Percentiles rank a stretch among this genome's conserved stretches.
These are phyloP conservation scores for Funneliformis geosporum DNA, from an alignment of 192 early-diverging fungal species.

Conservation along the genomic window DNA sequence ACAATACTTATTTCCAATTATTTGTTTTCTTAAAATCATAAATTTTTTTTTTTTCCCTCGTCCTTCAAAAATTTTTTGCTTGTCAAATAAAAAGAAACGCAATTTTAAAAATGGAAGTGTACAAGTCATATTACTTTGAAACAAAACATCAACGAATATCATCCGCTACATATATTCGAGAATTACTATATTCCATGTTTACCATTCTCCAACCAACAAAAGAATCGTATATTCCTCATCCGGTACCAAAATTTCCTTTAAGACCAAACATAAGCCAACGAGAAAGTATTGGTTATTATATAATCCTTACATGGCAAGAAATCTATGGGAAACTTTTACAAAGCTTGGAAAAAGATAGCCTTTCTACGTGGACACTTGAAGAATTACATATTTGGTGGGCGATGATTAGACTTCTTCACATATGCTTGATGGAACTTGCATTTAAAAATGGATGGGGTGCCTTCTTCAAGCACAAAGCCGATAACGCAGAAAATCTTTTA, in stretches of 20 bases:
- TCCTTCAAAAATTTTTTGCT: not conserved
- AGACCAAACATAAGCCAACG: not conserved
- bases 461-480: not conserved
- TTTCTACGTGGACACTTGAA: not conserved
- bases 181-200: not conserved
- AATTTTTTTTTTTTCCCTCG: not conserved
- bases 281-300: not conserved
- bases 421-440: not conserved
- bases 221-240: not conserved
- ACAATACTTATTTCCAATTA: not conserved
- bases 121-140: not conserved
- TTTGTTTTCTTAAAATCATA: not conserved
- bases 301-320: not conserved
- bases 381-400: not conserved
- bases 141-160: not conserved
- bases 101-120: not conserved
- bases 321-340: not conserved
- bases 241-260: not conserved
- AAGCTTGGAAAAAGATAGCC: not conserved
- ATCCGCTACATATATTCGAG: not conserved
- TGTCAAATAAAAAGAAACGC: no score
- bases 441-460: not conserved
- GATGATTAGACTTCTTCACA: not conserved
- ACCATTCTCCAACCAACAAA: not conserved
- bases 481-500: not conserved